Conservation (phyloP, 805 yeast genomes). For the Vanderwaltozyma tropicalis region DNA sequence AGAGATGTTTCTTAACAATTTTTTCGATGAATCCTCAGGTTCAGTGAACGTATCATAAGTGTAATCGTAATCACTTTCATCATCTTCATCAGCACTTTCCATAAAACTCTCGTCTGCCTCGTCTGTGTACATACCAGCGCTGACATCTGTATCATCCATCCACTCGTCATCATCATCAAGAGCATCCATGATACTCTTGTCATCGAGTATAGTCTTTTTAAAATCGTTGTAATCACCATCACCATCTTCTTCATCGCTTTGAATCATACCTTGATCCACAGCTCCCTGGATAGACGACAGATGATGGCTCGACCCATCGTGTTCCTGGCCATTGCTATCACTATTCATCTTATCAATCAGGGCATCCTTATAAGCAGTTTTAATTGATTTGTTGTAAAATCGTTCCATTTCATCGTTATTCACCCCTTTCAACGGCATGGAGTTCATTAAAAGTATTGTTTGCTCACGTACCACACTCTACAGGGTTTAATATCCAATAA, state of each 20-base stretch:
- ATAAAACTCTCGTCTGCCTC: constrained; percentile 16
- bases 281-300: constrained; percentile 1
- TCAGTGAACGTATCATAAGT: not conserved
- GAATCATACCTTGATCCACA: constrained; percentile 10
- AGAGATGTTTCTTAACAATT: not conserved
- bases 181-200: constrained; percentile 11
- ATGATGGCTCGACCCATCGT: not conserved
- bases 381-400: not conserved
- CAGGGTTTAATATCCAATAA: too few relatives aligned
- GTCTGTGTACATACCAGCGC: constrained; percentile 6
- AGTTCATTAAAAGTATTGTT: too few relatives aligned
- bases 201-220: constrained; percentile 12
- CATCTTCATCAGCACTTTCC: constrained; percentile 9
- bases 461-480: too few relatives aligned
- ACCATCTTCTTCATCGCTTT: constrained; percentile 9
- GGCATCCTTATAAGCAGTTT: constrained; percentile 5
- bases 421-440: not conserved
- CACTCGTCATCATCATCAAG: constrained; percentile 6
- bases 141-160: constrained; percentile 3
- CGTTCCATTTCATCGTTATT: not conserved
- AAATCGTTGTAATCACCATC: constrained; percentile 7
- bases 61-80: constrained; percentile 2
- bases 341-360: constrained; percentile 9
- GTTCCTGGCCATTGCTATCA: not conserved
- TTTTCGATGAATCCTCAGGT: not conserved